A percentile compares a stretch with the other conserved stretches of the same genome.
These are phyloP conservation scores for Coemansia sp. DNA, from an alignment of 192 early-diverging fungal genomes.

Conservation along the genomic window DNA sequence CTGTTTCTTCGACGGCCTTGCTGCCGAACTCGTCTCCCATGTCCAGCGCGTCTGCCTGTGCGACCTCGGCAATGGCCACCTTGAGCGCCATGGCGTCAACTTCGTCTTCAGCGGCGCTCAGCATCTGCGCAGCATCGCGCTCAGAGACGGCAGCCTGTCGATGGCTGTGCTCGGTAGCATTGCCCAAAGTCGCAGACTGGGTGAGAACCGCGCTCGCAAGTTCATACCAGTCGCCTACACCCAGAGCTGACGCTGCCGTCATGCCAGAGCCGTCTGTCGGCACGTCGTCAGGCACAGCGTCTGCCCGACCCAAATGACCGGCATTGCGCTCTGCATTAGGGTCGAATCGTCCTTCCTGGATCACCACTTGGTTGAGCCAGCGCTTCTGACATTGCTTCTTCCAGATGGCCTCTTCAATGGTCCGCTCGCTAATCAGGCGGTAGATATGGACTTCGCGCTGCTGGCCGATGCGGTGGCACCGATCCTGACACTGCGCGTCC, in stretches of 20 bases:
- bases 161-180: not conserved
- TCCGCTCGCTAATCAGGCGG: conserved; percentile 67
- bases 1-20: not conserved
- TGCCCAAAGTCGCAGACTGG: conserved; percentile 1
- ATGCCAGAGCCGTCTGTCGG: not conserved
- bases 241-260: conserved; percentile 5
- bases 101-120: conserved; percentile 30
- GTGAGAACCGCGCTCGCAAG: conserved; percentile 29
- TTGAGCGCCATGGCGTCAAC: conserved; percentile 32
- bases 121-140: conserved; percentile 9
- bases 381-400: conserved; percentile 76
- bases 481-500: conserved; percentile 93
- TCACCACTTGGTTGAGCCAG: conserved; percentile 74
- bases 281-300: not conserved
- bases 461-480: conserved; percentile 96
- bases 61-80: conserved; percentile 33
- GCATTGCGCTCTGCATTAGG: not conserved
- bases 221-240: conserved; percentile 43
- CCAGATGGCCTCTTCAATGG: conserved; percentile 76
- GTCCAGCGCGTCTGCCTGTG: conserved; percentile 36
- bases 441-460: conserved; percentile 75
- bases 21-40: conserved; percentile 21
- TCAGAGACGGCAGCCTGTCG: conserved; percentile 15
- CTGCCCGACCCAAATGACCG: not conserved
- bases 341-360: conserved; percentile 74